Evolutionary conservation across 2,329 filamentous ascomycete genomes (phyloP), one percentile per base, ranked within the genome.

Genomic region (Boeremia lycopersici): DNA sequence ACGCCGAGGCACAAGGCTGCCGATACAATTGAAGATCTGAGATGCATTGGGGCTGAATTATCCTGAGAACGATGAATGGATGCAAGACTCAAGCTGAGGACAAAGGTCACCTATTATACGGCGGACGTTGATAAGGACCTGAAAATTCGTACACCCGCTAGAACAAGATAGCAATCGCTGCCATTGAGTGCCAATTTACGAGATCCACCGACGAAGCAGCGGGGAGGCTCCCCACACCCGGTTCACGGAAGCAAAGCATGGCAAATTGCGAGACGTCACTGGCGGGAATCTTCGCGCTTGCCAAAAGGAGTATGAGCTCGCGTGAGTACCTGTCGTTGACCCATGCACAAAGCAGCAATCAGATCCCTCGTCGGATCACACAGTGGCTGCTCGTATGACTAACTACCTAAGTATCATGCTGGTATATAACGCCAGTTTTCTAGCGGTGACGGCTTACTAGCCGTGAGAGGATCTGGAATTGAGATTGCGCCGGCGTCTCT

Each of bases 1-100:
- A 44, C 60, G 11, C 54, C 55, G 13, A 70, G 62, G 61, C 62
- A 68, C 36, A 68, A 26, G 44, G 59, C 61, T 52, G 68, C 51
- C 33, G 57, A 59, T 38, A 60, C 33, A 29, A 48, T 55, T 43
- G 56, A 54, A 31, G 31, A 42, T 29, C 40, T 48, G 42, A 55
- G 38, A 42, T 52, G 39, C 53, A 56, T 56, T 11, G 39, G 36
- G 23, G 29, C 19, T 33, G 23, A 25, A 26, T 23, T 30, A 31
- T 10, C 19, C 11, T 11, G n/a, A 40, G 17, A 28, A 29, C 19
- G 12, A 19, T 26, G 13, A 9, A 23, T 11, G 36, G 15, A n/a
- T 25, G 19, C 10, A 23, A 26, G 10, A 17, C 7, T 3, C 2
- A 26, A 15, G 35, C 25, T 33, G 11, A 36, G 17, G 25, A 36